These are phyloP conservation scores for Fonsecaea nubica DNA, from an alignment of 2,329 filamentous ascomycete genomes.

Conservation along the genomic window DNA sequence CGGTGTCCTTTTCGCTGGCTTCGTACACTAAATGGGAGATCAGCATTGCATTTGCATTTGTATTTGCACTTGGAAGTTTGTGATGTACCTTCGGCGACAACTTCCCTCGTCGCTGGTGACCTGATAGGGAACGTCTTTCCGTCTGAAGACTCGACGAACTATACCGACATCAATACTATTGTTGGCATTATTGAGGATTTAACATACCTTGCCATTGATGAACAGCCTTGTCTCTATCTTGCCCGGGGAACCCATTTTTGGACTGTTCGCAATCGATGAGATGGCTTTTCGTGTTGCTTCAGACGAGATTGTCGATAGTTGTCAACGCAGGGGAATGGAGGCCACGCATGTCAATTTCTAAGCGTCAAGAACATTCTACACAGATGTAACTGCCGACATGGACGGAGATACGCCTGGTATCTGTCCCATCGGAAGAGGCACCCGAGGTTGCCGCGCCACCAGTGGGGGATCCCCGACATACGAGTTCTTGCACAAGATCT, in stretches of 20 bases:
- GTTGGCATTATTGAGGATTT: neutral
- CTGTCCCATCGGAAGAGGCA: neutral
- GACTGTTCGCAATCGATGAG: neutral
- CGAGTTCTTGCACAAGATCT: neutral
- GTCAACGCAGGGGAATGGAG: neutral
- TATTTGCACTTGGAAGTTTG: neutral
- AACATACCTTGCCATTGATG: constrained; percentile 44
- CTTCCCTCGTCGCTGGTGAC: constrained; percentile 44
- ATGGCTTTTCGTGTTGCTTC: neutral
- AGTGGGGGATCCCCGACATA: neutral
- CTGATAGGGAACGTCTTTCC: constrained; percentile 44
- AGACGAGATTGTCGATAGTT: neutral
- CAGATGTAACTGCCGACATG: neutral
- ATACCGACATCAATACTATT: constrained; percentile 1
- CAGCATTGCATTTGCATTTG: neutral
- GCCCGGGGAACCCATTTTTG: constrained; percentile 34
- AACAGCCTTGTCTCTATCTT: constrained; percentile 46
- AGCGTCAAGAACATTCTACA: neutral
- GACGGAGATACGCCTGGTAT: neutral
- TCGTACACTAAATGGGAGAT: constrained; percentile 42
- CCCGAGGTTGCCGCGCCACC: neutral
- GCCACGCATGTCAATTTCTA: neutral
- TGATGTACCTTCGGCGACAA: constrained; percentile 41
- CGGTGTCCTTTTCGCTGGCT: constrained; percentile 45
- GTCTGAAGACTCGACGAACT: constrained; percentile 43